Base-by-base conservation (phyloP, 1,139 yeast species). In the Zygoascus meyerae region DNA sequence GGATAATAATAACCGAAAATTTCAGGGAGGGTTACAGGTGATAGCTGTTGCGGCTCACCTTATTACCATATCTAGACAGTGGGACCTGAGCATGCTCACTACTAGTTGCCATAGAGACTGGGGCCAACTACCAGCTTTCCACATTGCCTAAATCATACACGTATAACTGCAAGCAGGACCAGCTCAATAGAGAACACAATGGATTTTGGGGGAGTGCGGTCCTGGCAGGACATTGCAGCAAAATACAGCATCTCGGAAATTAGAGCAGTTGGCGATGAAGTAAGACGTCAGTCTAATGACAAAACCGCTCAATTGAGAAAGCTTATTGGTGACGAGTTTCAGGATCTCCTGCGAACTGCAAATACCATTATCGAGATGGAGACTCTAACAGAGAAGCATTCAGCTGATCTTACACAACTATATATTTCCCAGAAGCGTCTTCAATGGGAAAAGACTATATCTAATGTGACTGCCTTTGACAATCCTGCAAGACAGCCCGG, bases 281-380 rank as follows among this genome's bases (percentile, higher is more conserved):
- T 61, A 37, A 48, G 48, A n/a, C 42, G 42, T 6, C 46, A 54
- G 40, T 63, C 65, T 2, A 47, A 46, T 14, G 44, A 53, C 6
- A 71, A 72, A 52, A 65, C 69, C 52, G 58, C 63, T 12, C 78
- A 78, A 45, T 67, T 83, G 28, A 77, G 83, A 48, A 57, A 66
- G 2, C 67, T 83, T 40, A 87, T 84, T 9, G 86, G 89, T 2
- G 67, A 67, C 35, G 79, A 81, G 59, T 83, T 83, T 61, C 69
- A 86, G 46, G 89, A 83, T 55, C 68, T 84, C 56, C 71, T 84
- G 33, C 69, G 75, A 34, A 83, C 84, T 5, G 86, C 90, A 0
- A 89, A 83, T 57, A 78, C 79, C 50, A 81, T 84, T 34, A 76
- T 75, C 36, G 66, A 65, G 5, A 79, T 83, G 80, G 70, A 77